phyloP scores from a whole-genome alignment of 257 asterid species.

The Plantago ovata region DNA sequence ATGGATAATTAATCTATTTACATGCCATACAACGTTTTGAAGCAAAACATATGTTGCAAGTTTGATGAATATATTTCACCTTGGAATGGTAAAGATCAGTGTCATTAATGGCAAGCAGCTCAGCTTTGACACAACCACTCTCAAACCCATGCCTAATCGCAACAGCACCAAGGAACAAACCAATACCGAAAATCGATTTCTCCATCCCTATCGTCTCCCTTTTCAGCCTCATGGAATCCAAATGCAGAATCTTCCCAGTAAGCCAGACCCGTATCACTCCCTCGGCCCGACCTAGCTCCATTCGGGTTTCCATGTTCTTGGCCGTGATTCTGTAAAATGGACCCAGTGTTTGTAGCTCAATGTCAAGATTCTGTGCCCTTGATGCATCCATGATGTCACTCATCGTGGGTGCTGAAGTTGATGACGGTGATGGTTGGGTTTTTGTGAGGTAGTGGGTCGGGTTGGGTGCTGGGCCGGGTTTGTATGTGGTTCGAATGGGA shows the following conservation, averaged over 20 bases:
- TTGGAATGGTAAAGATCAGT: conserved; percentile 72
- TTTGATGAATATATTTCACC: conserved; percentile 33
- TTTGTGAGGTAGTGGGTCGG: not conserved
- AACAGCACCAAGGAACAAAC: conserved; percentile 85
- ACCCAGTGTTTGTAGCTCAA: conserved; percentile 57
- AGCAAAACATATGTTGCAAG: too few relatives aligned
- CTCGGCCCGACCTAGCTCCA: conserved; percentile 73
- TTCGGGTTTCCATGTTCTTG: conserved; percentile 33
- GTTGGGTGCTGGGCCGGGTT: conserved; percentile 6
- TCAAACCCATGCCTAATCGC: conserved; percentile 80
- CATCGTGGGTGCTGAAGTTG: conserved; percentile 54
- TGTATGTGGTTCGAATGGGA: conserved; percentile 13
- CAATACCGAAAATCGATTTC: conserved; percentile 85
- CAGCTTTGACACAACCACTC: conserved; percentile 65
- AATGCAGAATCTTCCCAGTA: conserved; percentile 69
- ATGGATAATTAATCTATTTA: too few relatives aligned
- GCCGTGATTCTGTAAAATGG: conserved; percentile 87
- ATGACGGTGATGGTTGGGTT: not conserved
- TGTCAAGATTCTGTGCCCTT: conserved; percentile 61
- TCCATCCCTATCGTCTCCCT: conserved; percentile 74
- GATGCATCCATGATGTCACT: conserved; percentile 67
- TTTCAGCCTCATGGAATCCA: conserved; percentile 65
- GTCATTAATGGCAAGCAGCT: conserved; percentile 88
- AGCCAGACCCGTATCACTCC: conserved; percentile 78
- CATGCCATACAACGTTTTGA: too few relatives aligned